Evolutionary conservation across 73 alveolate genomes (phyloP), one percentile per base, ranked within the genome.

Genomic region (Stentor roeselii): DNA sequence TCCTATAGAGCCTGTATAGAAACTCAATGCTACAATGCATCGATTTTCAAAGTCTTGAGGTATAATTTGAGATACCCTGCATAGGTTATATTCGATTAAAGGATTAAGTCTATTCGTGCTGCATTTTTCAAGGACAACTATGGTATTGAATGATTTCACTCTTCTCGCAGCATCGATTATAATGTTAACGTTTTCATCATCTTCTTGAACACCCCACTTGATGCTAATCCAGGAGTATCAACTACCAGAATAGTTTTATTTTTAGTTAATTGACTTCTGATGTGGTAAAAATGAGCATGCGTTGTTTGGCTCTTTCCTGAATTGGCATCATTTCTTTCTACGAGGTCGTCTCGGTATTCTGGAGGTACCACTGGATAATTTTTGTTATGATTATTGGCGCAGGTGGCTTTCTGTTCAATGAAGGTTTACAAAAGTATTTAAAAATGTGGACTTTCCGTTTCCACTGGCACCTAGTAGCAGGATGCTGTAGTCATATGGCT

Each of bases 391-490:
- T 50, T 50, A 21, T 21, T 11, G 21, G 21, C 21, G 6, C 21
- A 6, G 30, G 21, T 6, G 67, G 67, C 21, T 50, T 6, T 21
- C 21, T 50, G 30, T 21, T 11, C 6, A 11, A 50, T 11, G 6
- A 11, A 50, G 30, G 21, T 50, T 50, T 11, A 50, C 67, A 6
- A 50, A 21, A 21, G 67, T 50, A 50, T 50, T 50, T 11, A 50
- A 6, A 50, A 50, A 50, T 6, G 67, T 50, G 21, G 67, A 50
- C 21, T 50, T 50, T 50, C 67, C 67, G 21, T 50, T 50, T 50
- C 67, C 67, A 11, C 67, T 50, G 6, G 67, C 67, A 11, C 67
- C 67, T n/a, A n/a, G n/a, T n/a, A n/a, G n/a, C n/a, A n/a, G n/a
- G n/a, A n/a, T n/a, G n/a, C n/a, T n/a, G n/a, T n/a, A n/a, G n/a